Percentiles rank a stretch among this genome's conserved stretches.
These are phyloP conservation scores for Chaetomium globosum DNA, from an alignment of 2,329 filamentous ascomycete species.

Conservation along the genomic window DNA sequence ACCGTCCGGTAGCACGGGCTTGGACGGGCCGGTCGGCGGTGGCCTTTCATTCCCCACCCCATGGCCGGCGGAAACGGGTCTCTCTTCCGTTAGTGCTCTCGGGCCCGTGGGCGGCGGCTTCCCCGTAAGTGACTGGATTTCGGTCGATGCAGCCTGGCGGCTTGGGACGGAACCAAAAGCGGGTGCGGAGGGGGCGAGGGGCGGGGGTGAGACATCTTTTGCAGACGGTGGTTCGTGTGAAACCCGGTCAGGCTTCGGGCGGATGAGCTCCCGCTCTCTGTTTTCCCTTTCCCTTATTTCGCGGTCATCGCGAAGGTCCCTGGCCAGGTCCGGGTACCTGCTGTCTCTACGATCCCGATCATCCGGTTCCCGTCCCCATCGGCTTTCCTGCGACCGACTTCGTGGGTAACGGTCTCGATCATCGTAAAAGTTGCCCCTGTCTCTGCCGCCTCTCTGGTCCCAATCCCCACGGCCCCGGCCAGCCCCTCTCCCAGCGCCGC, in stretches of 20 bases:
- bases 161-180: slow-evolving; percentile 60
- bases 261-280: slow-evolving; percentile 46
- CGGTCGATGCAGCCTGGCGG: slow-evolving; percentile 45
- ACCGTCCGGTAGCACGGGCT: slow-evolving; percentile 48
- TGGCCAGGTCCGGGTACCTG: slow-evolving; percentile 43
- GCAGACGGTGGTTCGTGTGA: slow-evolving; percentile 52
- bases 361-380: slow-evolving; percentile 56
- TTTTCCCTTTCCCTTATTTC: slow-evolving; percentile 49
- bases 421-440: slow-evolving; percentile 59
- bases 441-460: slow-evolving; percentile 53
- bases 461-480: slow-evolving; percentile 60
- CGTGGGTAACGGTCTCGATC: slow-evolving; percentile 65
- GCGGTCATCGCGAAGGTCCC: slow-evolving; percentile 54
- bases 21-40: slow-evolving; percentile 49
- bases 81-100: slow-evolving; percentile 54
- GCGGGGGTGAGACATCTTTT: slow-evolving; percentile 60
- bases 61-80: slow-evolving; percentile 50
- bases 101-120: slow-evolving; percentile 59
- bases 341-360: slow-evolving; percentile 47
- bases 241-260: slow-evolving; percentile 55
- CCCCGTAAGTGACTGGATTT: slow-evolving; percentile 45
- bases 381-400: slow-evolving; percentile 67
- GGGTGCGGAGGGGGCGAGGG: slow-evolving; percentile 60
- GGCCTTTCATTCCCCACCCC: slow-evolving; percentile 44
- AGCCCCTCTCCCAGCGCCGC: slow-evolving; percentile 58